A percentile compares a stretch with the other conserved stretches of the same genome.
Conservation (phyloP, 495 filamentous ascomycete species). For the Hypoxylon perforatum region DNA sequence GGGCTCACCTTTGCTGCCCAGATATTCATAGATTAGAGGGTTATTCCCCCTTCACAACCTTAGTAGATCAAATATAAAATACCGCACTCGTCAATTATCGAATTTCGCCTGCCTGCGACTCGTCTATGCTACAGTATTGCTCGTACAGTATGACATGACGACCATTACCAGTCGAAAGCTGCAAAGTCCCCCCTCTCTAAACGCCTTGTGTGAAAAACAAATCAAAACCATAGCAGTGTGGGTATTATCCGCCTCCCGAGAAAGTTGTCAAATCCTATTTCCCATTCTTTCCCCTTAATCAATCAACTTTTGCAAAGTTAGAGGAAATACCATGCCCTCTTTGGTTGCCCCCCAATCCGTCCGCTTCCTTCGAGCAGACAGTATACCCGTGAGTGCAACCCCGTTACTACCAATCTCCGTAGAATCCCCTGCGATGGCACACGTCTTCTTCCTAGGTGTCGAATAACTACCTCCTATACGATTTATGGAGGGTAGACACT, state of each 20-base stretch:
- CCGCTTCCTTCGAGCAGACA: constrained; percentile 7
- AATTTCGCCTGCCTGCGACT: constrained; percentile 1
- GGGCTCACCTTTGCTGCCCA: too few relatives aligned
- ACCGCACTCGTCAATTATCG: background rate
- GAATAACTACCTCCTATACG: background rate
- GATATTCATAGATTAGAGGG: too few relatives aligned
- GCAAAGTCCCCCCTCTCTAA: background rate
- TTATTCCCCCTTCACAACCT: too few relatives aligned
- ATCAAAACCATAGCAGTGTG: constrained; percentile 38
- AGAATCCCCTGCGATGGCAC: constrained; percentile 9
- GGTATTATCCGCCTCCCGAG: constrained; percentile 47
- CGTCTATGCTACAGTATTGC: constrained; percentile 12
- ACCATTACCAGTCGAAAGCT: background rate
- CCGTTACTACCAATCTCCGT: constrained; percentile 14
- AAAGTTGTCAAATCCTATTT: constrained; percentile 35
- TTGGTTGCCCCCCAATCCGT: constrained; percentile 12
- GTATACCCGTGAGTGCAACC: background rate
- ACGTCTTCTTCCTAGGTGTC: background rate
- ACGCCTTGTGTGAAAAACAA: too few relatives aligned
- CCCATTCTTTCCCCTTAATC: constrained; percentile 25
- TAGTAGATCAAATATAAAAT: too few relatives aligned
- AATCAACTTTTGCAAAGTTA: constrained; percentile 30
- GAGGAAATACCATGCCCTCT: constrained; percentile 2
- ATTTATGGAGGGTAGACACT: too few relatives aligned
- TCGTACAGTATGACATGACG: background rate